Percentiles rank a stretch among this genome's conserved stretches.
These are phyloP conservation scores for Entomophthora muscae DNA, from an alignment of 371 early-diverging fungal species.

Conservation along the genomic window DNA sequence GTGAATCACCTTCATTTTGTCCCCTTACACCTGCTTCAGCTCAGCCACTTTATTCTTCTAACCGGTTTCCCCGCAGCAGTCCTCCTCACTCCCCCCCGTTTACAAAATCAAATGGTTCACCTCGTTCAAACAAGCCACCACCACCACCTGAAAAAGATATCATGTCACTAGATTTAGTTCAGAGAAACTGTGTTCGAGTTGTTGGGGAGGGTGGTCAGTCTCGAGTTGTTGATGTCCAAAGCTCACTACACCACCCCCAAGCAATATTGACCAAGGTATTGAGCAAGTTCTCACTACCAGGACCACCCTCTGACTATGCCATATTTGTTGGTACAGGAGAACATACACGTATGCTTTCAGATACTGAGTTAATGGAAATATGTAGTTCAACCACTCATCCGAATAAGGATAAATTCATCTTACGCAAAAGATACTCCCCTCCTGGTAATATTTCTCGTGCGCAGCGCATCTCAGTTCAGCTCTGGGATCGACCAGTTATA, in stretches of 20 bases:
- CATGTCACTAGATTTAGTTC: constrained; percentile 45
- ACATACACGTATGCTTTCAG: constrained; percentile 38
- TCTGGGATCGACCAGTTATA: not conserved
- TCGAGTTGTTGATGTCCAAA: constrained; percentile 38
- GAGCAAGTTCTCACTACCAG: constrained; percentile 44
- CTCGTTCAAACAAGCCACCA: not conserved
- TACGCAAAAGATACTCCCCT: constrained; percentile 51
- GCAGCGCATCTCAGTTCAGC: constrained; percentile 12
- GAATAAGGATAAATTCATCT: constrained; percentile 52
- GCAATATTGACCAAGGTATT: constrained; percentile 36
- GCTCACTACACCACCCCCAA: constrained; percentile 25
- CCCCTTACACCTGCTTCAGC: not conserved
- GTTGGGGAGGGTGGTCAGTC: constrained; percentile 48
- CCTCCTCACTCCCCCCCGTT: not conserved
- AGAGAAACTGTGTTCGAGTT: constrained; percentile 41
- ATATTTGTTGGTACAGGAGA: constrained; percentile 41
- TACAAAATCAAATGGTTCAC: not conserved
- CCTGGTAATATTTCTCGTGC: constrained; percentile 3
- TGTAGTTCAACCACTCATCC: constrained; percentile 44
- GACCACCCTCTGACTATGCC: constrained; percentile 35
- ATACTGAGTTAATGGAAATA: constrained; percentile 48
- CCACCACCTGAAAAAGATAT: not conserved
- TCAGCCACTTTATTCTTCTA: not conserved
- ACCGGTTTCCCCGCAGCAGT: not conserved
- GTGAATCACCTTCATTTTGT: not conserved